Base-by-base conservation (phyloP, 768 basidiomycete species). In the Macrolepiota albuminosa region DNA sequence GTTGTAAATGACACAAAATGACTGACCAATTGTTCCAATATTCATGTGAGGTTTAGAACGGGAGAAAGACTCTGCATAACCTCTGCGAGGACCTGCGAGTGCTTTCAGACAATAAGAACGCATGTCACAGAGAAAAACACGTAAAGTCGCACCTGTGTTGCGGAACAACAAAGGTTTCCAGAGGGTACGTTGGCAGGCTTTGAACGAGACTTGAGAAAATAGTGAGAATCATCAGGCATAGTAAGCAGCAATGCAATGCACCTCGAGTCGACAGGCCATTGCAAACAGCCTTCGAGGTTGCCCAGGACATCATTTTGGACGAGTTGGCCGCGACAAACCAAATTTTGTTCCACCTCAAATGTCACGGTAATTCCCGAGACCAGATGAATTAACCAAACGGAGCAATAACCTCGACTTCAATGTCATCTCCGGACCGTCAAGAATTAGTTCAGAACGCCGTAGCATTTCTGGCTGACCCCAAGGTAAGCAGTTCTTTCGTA, bases 31-130 rank as follows among this genome's bases (percentile, higher is more conserved):
- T 54, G 93, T 95, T 64, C 93, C 93, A 68, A 96, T 91, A 80
- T 96, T 96, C 89, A 96, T 88, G 71, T 95, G 93, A 56, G 92
- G 90, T 72, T 94, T 94, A 18, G 76, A 75, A 43, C 92, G 88
- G 48, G 85, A 81, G 75, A 84, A 94, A 49, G 76, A 75, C 63
- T 93, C 92, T 51, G 91, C 91, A 75, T 93, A 93, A 21, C 87
- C 82, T 70, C 91, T 84, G 65, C 81, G 76, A 59, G 76, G 68
- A 57, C 77, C 86, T 87, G 48, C 53, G 4, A 57, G 42, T 21
- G 14, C 9, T 46, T 37, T 42, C 8, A 31, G 46, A 29, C 36
- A n/a, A 40, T 50, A 33, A n/a, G 33, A 39, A 43, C 39, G 47
- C 18, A 29, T 18, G 11, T 16, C 40, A 33, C 1, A 8, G n/a